Evolutionary conservation across 495 filamentous ascomycete species (phyloP), one percentile per base, ranked within the genome.

Genomic region (Neurospora africana): DNA sequence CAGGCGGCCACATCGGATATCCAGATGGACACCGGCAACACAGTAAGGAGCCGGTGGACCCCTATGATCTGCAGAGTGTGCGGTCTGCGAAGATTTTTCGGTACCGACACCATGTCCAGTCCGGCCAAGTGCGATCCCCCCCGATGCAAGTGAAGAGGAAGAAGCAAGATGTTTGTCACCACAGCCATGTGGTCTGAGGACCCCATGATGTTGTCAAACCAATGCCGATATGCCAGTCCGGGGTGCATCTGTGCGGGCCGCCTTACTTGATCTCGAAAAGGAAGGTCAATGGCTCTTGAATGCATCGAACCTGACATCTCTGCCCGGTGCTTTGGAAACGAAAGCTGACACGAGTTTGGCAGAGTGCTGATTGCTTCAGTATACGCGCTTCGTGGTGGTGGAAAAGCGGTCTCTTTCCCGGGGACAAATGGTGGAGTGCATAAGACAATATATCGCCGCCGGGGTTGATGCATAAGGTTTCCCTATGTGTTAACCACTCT

Each of bases 361-460:
- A 44, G 38, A 47, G 71, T 33, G 69, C 69, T 44, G 68, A n/a
- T 11, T 61, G 68, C 17, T 23, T 67, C 23, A 19, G 53, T 44
- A 35, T 68, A 23, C 36, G 13, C 23, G 61, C 43, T 61, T 43
- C 33, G 43, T 37, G 35, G 30, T 72, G 73, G 43, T 81, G 79
- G 78, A 80, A 80, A 80, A 68, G 68, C 79, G 78, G 79, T 77
- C 77, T 77, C 77, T 68, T 23, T 78, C 69, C 79, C 78, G 79
- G 73, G 69, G 69, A 75, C 70, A 73, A 65, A 61, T 67, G 69
- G 72, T 69, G 76, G 73, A 74, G 74, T 71, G 75, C 47, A 38
- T 72, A 68, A 74, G 68, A 70, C 43, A 77, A 79, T 80, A 75
- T 76, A 80, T 78, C 76, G 65, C 70, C 15, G 72, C 74, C 75